Conservation (phyloP, 345 rosid species). For the Murraya paniculata region DNA sequence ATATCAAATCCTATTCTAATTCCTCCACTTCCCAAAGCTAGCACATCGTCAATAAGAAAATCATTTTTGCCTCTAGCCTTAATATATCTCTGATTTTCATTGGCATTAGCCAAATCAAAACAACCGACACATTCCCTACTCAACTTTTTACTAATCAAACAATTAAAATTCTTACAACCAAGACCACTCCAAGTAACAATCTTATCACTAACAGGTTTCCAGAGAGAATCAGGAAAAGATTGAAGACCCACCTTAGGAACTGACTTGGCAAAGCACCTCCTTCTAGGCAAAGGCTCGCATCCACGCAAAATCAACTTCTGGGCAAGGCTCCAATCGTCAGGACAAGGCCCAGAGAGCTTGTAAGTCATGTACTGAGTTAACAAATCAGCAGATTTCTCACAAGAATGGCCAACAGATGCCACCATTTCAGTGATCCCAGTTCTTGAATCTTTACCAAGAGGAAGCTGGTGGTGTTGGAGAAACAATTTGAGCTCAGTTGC, state of each 20-base stretch:
- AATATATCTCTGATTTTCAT: constrained; percentile 64
- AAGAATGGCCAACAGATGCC: constrained; percentile 89
- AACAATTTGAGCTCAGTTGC: constrained; percentile 80
- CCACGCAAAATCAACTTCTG: constrained; percentile 65
- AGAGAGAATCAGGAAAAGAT: constrained; percentile 57
- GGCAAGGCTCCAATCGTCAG: constrained; percentile 79
- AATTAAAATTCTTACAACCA: constrained; percentile 76
- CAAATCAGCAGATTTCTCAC: constrained; percentile 83
- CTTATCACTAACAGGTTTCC: constrained; percentile 82
- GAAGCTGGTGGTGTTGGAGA: constrained; percentile 75
- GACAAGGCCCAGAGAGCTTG: constrained; percentile 65
- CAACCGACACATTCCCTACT: constrained; percentile 78
- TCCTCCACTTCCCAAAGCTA: constrained; percentile 65
- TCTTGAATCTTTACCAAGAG: constrained; percentile 73
- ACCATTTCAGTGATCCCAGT: constrained; percentile 93
- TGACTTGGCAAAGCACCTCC: constrained; percentile 76
- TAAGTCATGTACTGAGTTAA: constrained; percentile 81
- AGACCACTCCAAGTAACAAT: constrained; percentile 85
- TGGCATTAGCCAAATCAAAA: constrained; percentile 53
- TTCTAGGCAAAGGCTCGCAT: constrained; percentile 91
- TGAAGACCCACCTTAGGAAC: constrained; percentile 62
- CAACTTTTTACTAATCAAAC: constrained; percentile 76
- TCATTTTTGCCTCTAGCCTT: constrained; percentile 76
- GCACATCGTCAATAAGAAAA: constrained; percentile 75
- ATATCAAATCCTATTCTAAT: constrained; percentile 81